These are phyloP conservation scores for Claviceps sp. DNA, from an alignment of 2,329 filamentous ascomycete genomes.

Conservation along the genomic window DNA sequence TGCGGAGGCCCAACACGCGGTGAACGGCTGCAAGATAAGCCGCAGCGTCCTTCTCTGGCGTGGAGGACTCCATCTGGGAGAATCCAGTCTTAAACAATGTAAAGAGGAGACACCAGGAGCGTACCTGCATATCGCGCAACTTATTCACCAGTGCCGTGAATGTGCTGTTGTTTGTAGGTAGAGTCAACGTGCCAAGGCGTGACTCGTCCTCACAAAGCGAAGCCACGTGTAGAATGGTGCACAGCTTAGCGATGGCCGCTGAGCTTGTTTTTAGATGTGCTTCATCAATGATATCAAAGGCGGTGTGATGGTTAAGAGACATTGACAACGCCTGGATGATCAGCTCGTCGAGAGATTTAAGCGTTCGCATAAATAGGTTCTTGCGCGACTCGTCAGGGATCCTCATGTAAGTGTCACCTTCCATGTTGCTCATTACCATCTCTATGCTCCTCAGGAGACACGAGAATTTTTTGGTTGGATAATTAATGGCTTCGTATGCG, in stretches of 20 bases:
- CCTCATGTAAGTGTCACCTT: slow-evolving; percentile 48
- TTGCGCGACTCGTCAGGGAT: slow-evolving; percentile 52
- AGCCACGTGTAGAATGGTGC: slow-evolving; percentile 64
- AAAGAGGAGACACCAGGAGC: slow-evolving; percentile 81
- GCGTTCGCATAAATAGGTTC: slow-evolving; percentile 56
- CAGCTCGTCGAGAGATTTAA: slow-evolving; percentile 69
- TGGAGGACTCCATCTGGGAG: slow-evolving; percentile 47
- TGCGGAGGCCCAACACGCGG: slow-evolving; percentile 68
- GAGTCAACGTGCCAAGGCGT: slow-evolving; percentile 57
- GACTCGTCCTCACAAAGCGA: slow-evolving; percentile 76
- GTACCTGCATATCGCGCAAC: slow-evolving; percentile 75
- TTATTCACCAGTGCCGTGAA: slow-evolving; percentile 46
- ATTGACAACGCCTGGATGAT: slow-evolving; percentile 58
- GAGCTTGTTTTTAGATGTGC: slow-evolving; percentile 63
- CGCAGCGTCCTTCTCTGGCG: slow-evolving; percentile 58
- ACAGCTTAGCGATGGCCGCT: slow-evolving; percentile 55
- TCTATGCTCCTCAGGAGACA: slow-evolving; percentile 79
- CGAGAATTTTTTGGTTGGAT: slow-evolving; percentile 76
- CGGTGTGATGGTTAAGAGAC: slow-evolving; percentile 49
- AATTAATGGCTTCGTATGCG: slow-evolving; percentile 75
- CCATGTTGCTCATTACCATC: slow-evolving; percentile 54
- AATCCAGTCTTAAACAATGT: slow-evolving; percentile 64
- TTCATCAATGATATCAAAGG: slow-evolving; percentile 76
- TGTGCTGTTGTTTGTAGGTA: slow-evolving; percentile 43
- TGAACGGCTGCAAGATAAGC: slow-evolving; percentile 74